Evolutionary conservation across 2,329 filamentous ascomycete species (phyloP), one percentile per base, ranked within the genome.

Genomic region (Cladosporium austrohemisphaericum): DNA sequence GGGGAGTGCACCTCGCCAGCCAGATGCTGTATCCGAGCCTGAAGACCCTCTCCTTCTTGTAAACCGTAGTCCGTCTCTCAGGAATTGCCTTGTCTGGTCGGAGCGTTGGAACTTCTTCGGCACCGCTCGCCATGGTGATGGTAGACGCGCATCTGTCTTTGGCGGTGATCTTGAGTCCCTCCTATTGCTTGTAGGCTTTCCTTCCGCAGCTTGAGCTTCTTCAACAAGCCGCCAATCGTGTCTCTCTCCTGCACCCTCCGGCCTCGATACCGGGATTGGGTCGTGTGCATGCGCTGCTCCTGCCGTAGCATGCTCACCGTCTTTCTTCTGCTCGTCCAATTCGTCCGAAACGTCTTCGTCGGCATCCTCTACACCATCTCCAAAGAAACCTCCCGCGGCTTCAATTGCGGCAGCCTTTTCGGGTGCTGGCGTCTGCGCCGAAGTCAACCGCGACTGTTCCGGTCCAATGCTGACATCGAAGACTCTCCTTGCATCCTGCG

Each of bases 401-500:
- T 79, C 76, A 57, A 84, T 65, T 2, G 74, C 74, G 2, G 76
- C 75, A n/a, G 70, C 75, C 61, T 82, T 83, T 60, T 82, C 80
- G 16, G 74, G 74, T 8, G 76, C 76, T 1, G 80, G 79, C 4
- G 79, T 83, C 33, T 71, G 70, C 8, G 78, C 75, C 14, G 78
- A 78, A 28, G 72, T 76, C 61, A 83, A 68, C 35, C 76, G 73
- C 41, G 74, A 79, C 61, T 84, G 80, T 33, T 73, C 70, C 31
- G 71, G 71, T 52, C 78, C 72, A 54, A 84, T 81, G 60, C 79
- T 82, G 58, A 83, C 71, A 2, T 78, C 79, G 56, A 84, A 71
- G 26, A 80, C 69, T 43, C 69, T 65, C 45, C 69, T 65, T 13
- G 65, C 70, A 53, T 72, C 68, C 41, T 71, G 68, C 14, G 51